Percentiles rank a stretch among this genome's conserved stretches.
These are phyloP conservation scores for Paecilomyces dactylethromorphus DNA, from an alignment of 2,329 filamentous ascomycete species.

Conservation along the genomic window DNA sequence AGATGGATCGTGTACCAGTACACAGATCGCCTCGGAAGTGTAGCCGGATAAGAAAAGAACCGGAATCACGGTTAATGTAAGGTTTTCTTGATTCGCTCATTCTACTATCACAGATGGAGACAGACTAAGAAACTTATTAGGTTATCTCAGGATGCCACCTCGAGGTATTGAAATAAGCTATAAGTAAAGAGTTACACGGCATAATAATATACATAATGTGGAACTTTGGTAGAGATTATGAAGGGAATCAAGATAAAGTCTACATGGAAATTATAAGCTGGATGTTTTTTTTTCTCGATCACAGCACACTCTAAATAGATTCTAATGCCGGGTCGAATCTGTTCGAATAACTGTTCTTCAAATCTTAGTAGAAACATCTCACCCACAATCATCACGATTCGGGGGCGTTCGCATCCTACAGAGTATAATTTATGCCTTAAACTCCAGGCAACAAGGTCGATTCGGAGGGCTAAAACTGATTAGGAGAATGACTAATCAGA, in stretches of 20 bases:
- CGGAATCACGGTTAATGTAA: neutral
- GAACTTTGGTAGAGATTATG: too few relatives aligned
- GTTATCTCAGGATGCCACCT: too few relatives aligned
- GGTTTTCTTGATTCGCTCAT: neutral
- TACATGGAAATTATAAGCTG: too few relatives aligned
- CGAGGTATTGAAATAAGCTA: neutral
- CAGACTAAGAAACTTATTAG: too few relatives aligned
- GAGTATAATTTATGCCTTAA: neutral
- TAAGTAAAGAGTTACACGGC: too few relatives aligned
- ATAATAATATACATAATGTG: too few relatives aligned
- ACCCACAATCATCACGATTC: neutral
- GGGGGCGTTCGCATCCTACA: neutral
- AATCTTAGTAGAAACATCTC: neutral
- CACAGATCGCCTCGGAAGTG: neutral
- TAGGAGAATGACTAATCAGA: neutral
- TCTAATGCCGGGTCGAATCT: too few relatives aligned
- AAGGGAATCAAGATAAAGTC: too few relatives aligned
- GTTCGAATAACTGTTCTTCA: neutral
- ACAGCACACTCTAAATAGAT: too few relatives aligned
- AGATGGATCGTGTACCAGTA: neutral
- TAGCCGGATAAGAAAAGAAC: neutral
- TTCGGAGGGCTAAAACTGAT: neutral
- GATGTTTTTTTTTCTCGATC: too few relatives aligned
- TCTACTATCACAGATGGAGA: too few relatives aligned
- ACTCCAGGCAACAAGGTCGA: neutral